These are phyloP conservation scores for Collariella sp. DNA, from an alignment of 495 filamentous ascomycete species.

Conservation along the genomic window DNA sequence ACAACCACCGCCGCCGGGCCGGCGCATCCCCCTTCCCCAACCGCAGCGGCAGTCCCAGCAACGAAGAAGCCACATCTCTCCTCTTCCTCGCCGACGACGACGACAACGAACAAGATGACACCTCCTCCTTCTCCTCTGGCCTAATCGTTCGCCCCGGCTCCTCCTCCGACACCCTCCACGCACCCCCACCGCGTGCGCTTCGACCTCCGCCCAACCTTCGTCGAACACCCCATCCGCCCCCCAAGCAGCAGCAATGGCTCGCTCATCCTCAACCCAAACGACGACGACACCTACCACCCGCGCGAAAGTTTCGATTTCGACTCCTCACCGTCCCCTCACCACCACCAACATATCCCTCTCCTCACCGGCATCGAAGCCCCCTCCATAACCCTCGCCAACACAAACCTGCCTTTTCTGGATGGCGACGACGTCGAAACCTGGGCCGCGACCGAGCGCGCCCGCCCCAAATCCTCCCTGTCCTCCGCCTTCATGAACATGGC, in stretches of 20 bases:
- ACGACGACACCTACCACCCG: slow-evolving; percentile 33
- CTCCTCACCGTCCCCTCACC: slow-evolving; percentile 29
- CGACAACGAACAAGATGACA: too few species aligned
- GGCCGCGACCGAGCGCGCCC: slow-evolving; percentile 35
- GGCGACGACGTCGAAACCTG: slow-evolving; percentile 33
- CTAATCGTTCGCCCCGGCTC: slow-evolving; percentile 32
- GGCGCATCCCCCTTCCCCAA: neutral
- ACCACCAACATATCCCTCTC: slow-evolving; percentile 55
- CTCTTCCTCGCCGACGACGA: slow-evolving; percentile 27
- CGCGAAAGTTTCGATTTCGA: slow-evolving; percentile 36
- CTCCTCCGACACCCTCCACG: slow-evolving; percentile 49
- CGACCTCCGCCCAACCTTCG: slow-evolving; percentile 51
- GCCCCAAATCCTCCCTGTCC: slow-evolving; percentile 42
- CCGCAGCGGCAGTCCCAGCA: neutral
- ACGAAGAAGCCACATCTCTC: slow-evolving; percentile 41
- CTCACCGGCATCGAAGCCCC: slow-evolving; percentile 83
- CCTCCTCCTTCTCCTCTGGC: slow-evolving; percentile 27
- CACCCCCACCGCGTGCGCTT: slow-evolving; percentile 84
- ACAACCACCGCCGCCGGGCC: neutral
- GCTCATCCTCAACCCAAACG: neutral
- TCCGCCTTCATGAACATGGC: slow-evolving; percentile 95
- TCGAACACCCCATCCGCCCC: slow-evolving; percentile 6
- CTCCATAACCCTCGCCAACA: slow-evolving; percentile 67
- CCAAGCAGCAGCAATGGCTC: slow-evolving; percentile 13
- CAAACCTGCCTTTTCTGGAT: slow-evolving; percentile 46